Conservation (phyloP, 345 rosid species). For the Euphorbia pulcherrima region DNA sequence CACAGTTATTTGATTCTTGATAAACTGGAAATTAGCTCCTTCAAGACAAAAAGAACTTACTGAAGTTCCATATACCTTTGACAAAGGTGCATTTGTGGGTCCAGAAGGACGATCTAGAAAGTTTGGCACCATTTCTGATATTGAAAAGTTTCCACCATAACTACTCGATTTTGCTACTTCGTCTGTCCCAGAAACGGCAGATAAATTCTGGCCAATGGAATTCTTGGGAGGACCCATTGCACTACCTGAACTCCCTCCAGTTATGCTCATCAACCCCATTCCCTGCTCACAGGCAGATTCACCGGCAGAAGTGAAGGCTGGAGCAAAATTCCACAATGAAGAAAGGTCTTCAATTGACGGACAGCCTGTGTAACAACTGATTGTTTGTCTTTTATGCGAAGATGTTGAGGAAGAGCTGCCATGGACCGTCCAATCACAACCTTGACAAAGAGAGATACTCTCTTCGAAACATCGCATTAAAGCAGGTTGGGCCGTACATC, state of each 20-base stretch:
- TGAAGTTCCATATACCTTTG: slow-evolving; percentile 45
- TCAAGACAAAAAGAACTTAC: neutral
- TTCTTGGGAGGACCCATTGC: slow-evolving; percentile 37
- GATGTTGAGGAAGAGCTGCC: slow-evolving; percentile 48
- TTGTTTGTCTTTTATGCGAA: slow-evolving; percentile 66
- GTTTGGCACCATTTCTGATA: slow-evolving; percentile 36
- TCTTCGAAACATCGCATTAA: slow-evolving; percentile 73
- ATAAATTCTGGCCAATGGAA: slow-evolving; percentile 26
- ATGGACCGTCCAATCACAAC: slow-evolving; percentile 87
- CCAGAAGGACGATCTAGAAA: slow-evolving; percentile 37
- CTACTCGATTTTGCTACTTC: slow-evolving; percentile 34
- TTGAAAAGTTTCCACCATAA: slow-evolving; percentile 36
- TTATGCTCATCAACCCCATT: slow-evolving; percentile 81
- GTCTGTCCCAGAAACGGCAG: slow-evolving; percentile 25
- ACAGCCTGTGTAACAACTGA: slow-evolving; percentile 82
- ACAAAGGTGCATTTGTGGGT: slow-evolving; percentile 37
- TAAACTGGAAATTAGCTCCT: slow-evolving; percentile 1
- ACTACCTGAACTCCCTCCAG: slow-evolving; percentile 35
- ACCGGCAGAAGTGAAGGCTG: slow-evolving; percentile 42
- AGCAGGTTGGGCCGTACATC: slow-evolving; percentile 86
- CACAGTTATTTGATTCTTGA: neutral
- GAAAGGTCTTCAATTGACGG: slow-evolving; percentile 88
- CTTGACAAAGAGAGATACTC: slow-evolving; percentile 85
- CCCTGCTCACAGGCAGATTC: slow-evolving; percentile 71
- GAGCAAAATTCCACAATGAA: slow-evolving; percentile 77